These are phyloP conservation scores for Saprolegnia parasitica DNA, from an alignment of 352 stramenopile species.

Conservation along the genomic window DNA sequence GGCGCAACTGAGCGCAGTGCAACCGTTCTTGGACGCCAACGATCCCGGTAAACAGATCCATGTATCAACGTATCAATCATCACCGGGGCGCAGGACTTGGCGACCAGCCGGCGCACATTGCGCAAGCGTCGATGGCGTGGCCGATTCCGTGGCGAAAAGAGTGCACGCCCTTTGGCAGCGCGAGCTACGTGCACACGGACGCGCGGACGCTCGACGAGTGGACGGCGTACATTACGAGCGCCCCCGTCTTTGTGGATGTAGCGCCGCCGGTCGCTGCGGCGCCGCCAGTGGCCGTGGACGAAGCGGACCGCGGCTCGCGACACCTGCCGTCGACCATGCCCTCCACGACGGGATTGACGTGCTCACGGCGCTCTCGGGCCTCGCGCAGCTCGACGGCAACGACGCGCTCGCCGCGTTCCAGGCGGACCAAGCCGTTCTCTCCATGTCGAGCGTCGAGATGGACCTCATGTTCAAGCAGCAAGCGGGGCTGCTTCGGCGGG, in stretches of 20 bases:
- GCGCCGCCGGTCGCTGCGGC: conserved; percentile 29
- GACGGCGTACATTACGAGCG: conserved; percentile 65
- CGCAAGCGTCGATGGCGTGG: conserved; percentile 30
- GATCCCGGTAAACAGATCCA: neutral
- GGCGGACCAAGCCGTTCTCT: conserved; percentile 44
- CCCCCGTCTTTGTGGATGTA: conserved; percentile 55
- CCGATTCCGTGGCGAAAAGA: conserved; percentile 72
- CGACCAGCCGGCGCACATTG: neutral
- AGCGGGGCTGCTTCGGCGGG: conserved; percentile 55
- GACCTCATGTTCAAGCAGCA: conserved; percentile 87
- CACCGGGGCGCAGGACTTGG: neutral
- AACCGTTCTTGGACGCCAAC: conserved; percentile 7
- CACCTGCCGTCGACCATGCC: neutral
- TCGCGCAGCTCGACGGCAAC: neutral
- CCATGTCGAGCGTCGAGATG: conserved; percentile 81
- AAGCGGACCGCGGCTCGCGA: neutral
- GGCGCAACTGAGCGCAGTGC: conserved; percentile 38
- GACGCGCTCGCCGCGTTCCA: neutral
- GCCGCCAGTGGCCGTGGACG: conserved; percentile 29
- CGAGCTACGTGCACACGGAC: conserved; percentile 54
- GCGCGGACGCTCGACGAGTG: conserved; percentile 66
- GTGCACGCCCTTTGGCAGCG: conserved; percentile 63
- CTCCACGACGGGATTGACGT: conserved; percentile 20
- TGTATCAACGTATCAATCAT: too few relatives aligned
- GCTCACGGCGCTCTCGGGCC: conserved; percentile 15